phyloP scores from a whole-genome alignment of 495 filamentous ascomycete genomes.

The Aspergillus biplanus region DNA sequence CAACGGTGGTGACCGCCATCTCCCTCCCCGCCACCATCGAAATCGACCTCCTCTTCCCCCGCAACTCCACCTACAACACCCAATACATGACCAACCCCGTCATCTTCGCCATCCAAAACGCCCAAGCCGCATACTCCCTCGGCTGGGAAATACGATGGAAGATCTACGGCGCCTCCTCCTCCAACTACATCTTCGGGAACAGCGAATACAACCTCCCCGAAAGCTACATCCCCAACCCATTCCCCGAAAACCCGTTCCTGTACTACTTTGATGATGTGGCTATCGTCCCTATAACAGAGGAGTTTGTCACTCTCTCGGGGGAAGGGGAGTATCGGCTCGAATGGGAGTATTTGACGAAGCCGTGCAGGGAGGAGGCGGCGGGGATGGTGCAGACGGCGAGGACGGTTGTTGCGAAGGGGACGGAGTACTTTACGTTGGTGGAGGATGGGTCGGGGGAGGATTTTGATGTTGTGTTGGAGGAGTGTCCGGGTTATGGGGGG shows the following conservation, averaged over 20 bases:
- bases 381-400: neutral
- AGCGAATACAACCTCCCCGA: neutral
- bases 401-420: neutral
- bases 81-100: slow-evolving; percentile 6
- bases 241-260: neutral
- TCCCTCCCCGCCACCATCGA: slow-evolving; percentile 12
- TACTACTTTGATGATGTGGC: neutral
- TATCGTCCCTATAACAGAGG: neutral
- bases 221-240: neutral
- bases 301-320: neutral
- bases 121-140: neutral
- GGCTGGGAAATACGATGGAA: slow-evolving; percentile 1
- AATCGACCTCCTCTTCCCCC: slow-evolving; percentile 15
- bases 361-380: neutral
- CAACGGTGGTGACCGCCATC: neutral
- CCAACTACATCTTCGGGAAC: neutral
- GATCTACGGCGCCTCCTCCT: neutral
- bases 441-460: slow-evolving; percentile 4
- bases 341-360: slow-evolving; percentile 1
- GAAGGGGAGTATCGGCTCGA: neutral
- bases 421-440: neutral
- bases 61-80: neutral
- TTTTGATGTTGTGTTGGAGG: neutral
- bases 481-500: slow-evolving; percentile 6
- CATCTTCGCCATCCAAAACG: slow-evolving; percentile 12